Percentiles rank a stretch among this genome's conserved stretches.
phyloP scores from a whole-genome alignment of 805 yeast genomes.

The Helenozyma baotianmanensis region DNA sequence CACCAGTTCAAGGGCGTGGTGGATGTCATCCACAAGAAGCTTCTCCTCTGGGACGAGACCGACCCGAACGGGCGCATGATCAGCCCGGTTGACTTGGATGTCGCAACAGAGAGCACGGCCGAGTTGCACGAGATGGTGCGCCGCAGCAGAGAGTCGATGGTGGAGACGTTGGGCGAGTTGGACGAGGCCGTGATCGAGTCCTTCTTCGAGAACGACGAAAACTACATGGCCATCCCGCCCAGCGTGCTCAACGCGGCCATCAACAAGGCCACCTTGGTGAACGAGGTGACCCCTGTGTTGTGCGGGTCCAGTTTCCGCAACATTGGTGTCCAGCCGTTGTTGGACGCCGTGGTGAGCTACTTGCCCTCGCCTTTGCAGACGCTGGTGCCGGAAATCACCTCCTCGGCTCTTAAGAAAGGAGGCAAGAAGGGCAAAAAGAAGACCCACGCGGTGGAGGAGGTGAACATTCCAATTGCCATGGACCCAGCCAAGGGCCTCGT shows the following conservation, averaged over 20 bases:
- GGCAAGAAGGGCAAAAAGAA: slow-evolving; percentile 15
- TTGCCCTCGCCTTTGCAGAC: slow-evolving; percentile 79
- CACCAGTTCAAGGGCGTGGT: slow-evolving; percentile 60
- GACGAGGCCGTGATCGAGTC: slow-evolving; percentile 76
- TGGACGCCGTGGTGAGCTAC: slow-evolving; percentile 64
- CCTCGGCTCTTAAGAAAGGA: slow-evolving; percentile 15
- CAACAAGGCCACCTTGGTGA: slow-evolving; percentile 54
- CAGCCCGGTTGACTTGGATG: slow-evolving; percentile 39
- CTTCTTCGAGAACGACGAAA: slow-evolving; percentile 66
- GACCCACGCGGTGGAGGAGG: slow-evolving; percentile 9
- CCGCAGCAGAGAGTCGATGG: slow-evolving; percentile 64
- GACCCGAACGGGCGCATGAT: slow-evolving; percentile 50
- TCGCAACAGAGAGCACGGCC: slow-evolving; percentile 16
- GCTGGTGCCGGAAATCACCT: slow-evolving; percentile 49
- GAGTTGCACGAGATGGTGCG: slow-evolving; percentile 43
- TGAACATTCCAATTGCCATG: slow-evolving; percentile 28
- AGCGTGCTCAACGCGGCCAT: slow-evolving; percentile 54
- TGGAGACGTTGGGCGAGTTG: slow-evolving; percentile 79
- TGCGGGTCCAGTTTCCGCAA: slow-evolving; percentile 93
- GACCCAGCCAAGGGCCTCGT: slow-evolving; percentile 45
- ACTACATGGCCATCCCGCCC: slow-evolving; percentile 62
- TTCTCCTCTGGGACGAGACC: slow-evolving; percentile 47
- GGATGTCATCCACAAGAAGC: slow-evolving; percentile 65
- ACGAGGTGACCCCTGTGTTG: slow-evolving; percentile 67
- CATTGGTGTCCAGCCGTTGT: slow-evolving; percentile 90